Evolutionary conservation across 2,329 filamentous ascomycete genomes (phyloP).

Genomic region (Samsoniella hepiali): DNA sequence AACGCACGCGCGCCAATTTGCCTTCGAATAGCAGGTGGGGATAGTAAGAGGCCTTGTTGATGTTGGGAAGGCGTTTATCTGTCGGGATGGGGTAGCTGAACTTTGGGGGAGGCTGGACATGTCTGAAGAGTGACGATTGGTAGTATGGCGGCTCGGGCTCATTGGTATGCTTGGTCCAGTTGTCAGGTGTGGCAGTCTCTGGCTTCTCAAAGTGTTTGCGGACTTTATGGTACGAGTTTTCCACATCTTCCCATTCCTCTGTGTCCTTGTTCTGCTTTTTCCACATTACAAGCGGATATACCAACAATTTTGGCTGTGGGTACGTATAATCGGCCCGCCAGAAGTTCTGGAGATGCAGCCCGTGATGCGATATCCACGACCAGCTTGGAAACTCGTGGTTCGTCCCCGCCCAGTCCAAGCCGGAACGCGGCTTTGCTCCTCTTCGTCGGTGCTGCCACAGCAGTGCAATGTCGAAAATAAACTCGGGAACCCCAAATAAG

Average conservation of each 20-base stretch:
- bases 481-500: slow-evolving; percentile 14
- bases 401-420: background rate
- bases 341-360: slow-evolving; percentile 5
- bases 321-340: slow-evolving; percentile 15
- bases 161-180: slow-evolving; percentile 17
- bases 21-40: slow-evolving; percentile 16
- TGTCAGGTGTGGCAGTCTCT: background rate
- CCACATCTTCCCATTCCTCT: slow-evolving; percentile 10
- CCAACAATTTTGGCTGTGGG: background rate
- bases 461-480: slow-evolving; percentile 13
- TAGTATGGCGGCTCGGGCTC: slow-evolving; percentile 9
- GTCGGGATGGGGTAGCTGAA: slow-evolving; percentile 17
- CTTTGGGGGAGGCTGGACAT: slow-evolving; percentile 1
- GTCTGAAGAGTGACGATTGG: slow-evolving; percentile 8
- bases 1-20: background rate
- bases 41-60: background rate
- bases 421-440: slow-evolving; percentile 13
- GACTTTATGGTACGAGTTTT: slow-evolving; percentile 18
- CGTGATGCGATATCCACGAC: slow-evolving; percentile 19
- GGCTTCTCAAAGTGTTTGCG: slow-evolving; percentile 16
- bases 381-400: slow-evolving; percentile 12
- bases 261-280: slow-evolving; percentile 16
- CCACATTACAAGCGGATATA: slow-evolving; percentile 10
- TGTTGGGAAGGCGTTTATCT: background rate
- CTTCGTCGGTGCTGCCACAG: slow-evolving; percentile 16